Conservation (phyloP, 2,329 filamentous ascomycete genomes). For the Didymella exigua region DNA sequence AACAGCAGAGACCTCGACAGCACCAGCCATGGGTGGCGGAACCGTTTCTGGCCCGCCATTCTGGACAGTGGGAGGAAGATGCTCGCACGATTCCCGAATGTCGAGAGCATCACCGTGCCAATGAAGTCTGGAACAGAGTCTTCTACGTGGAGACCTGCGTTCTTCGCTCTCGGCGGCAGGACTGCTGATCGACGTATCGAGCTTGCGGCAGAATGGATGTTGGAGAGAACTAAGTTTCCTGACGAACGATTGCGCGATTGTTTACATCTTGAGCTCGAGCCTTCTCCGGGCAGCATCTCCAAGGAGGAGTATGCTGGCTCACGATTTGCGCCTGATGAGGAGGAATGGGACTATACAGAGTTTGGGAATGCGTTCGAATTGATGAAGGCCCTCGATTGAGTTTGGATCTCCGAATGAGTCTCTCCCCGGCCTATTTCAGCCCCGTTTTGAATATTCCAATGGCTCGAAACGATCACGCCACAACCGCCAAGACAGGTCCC, state of each 20-base stretch:
- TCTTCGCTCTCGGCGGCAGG: constrained; percentile 31
- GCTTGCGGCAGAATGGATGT: constrained; percentile 36
- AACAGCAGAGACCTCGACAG: constrained; percentile 27
- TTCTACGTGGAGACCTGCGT: constrained; percentile 31
- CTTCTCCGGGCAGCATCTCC: constrained; percentile 9
- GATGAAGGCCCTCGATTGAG: constrained; percentile 3
- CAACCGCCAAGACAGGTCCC: no score
- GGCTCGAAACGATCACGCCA: no score
- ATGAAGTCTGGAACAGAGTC: constrained; percentile 28
- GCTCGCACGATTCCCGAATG: constrained; percentile 30
- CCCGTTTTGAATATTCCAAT: no score
- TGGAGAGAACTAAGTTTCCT: constrained; percentile 26
- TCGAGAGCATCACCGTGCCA: constrained; percentile 32
- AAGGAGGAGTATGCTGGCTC: constrained; percentile 30
- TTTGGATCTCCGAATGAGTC: no score
- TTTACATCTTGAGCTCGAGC: constrained; percentile 35
- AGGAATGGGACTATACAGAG: constrained; percentile 36
- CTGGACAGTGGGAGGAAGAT: constrained; percentile 21
- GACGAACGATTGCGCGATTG: constrained; percentile 30
- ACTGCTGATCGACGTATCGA: constrained; percentile 35
- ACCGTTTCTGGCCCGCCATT: constrained; percentile 39
- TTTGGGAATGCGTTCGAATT: constrained; percentile 13
- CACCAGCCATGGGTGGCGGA: constrained; percentile 37
- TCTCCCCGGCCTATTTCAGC: no score
- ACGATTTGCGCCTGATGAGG: constrained; percentile 27